A percentile compares a stretch with the other conserved stretches of the same genome.
These are phyloP conservation scores for Nemania diffusa DNA, from an alignment of 2,329 filamentous ascomycete genomes.

Conservation along the genomic window DNA sequence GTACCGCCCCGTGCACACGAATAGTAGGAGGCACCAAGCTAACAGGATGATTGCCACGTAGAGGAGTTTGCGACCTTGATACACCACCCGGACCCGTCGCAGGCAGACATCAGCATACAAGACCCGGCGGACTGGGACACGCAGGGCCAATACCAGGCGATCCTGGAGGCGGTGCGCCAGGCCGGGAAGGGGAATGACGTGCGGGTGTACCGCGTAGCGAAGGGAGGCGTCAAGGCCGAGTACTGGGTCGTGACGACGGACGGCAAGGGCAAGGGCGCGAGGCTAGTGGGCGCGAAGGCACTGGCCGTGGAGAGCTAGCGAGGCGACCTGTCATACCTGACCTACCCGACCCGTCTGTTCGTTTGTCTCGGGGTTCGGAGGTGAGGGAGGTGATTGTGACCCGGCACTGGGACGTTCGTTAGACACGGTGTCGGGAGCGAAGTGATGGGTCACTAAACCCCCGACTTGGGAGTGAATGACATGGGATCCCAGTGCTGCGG, in stretches of 20 bases:
- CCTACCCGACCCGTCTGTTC: not conserved
- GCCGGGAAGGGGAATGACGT: slow-evolving; percentile 73
- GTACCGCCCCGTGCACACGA: not conserved
- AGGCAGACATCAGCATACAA: slow-evolving; percentile 71
- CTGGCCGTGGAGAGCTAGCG: slow-evolving; percentile 76
- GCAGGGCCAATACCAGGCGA: slow-evolving; percentile 72
- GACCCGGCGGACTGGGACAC: slow-evolving; percentile 79
- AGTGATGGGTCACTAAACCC: not conserved
- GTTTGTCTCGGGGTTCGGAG: too few species aligned
- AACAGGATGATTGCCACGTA: slow-evolving; percentile 48
- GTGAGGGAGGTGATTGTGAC: not conserved
- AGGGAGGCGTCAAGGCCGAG: slow-evolving; percentile 72
- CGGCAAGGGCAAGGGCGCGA: slow-evolving; percentile 59
- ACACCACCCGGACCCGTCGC: slow-evolving; percentile 62
- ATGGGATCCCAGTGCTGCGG: not conserved
- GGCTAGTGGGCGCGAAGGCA: slow-evolving; percentile 81
- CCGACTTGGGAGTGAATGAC: not conserved
- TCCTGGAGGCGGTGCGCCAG: slow-evolving; percentile 75
- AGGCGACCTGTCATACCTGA: not conserved
- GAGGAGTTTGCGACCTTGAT: slow-evolving; percentile 78
- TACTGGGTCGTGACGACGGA: slow-evolving; percentile 82
- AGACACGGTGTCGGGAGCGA: too few species aligned
- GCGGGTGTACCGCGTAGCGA: slow-evolving; percentile 77
- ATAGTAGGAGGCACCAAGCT: not conserved
- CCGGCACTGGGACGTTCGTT: too few species aligned